A percentile compares a stretch with the other conserved stretches of the same genome.
These are phyloP conservation scores for Boletellus emodensis DNA, from an alignment of 768 basidiomycete species.

Conservation along the genomic window DNA sequence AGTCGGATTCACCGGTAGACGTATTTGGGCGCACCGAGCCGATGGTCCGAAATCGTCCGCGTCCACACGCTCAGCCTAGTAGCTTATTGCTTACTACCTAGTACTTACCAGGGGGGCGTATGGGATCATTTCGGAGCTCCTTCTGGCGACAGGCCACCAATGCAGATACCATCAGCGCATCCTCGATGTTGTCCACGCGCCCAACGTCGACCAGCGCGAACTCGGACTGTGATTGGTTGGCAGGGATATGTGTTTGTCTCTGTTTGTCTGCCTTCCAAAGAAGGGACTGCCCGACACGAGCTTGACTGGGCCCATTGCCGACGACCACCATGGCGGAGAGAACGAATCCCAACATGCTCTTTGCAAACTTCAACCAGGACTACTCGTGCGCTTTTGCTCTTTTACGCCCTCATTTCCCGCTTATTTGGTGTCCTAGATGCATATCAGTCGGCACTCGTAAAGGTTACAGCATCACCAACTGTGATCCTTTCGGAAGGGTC, in stretches of 20 bases:
- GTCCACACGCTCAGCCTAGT: not conserved
- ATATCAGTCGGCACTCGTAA: slow-evolving; percentile 92
- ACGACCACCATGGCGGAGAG: slow-evolving; percentile 34
- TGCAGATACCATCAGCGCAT: not conserved
- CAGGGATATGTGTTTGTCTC: slow-evolving; percentile 7
- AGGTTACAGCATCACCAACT: slow-evolving; percentile 96
- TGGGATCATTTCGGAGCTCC: too few species aligned
- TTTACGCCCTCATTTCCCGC: not conserved
- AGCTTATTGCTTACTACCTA: not conserved
- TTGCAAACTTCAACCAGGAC: slow-evolving; percentile 97
- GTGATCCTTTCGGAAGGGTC: slow-evolving; percentile 95
- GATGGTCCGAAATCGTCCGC: not conserved
- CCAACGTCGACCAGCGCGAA: too few species aligned
- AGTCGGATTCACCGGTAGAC: slow-evolving; percentile 1
- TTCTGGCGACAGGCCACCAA: too few species aligned
- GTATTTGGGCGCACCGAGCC: slow-evolving; percentile 20
- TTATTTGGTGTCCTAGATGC: slow-evolving; percentile 46
- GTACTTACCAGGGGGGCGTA: too few species aligned
- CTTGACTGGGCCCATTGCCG: not conserved
- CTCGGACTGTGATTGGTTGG: not conserved
- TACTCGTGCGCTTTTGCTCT: slow-evolving; percentile 61
- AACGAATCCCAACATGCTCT: slow-evolving; percentile 57
- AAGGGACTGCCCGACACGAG: not conserved
- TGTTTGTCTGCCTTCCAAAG: slow-evolving; percentile 18
- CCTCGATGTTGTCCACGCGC: too few species aligned